phyloP scores from a whole-genome alignment of 768 basidiomycete species.

The Psilocybe subaeruginosa region DNA sequence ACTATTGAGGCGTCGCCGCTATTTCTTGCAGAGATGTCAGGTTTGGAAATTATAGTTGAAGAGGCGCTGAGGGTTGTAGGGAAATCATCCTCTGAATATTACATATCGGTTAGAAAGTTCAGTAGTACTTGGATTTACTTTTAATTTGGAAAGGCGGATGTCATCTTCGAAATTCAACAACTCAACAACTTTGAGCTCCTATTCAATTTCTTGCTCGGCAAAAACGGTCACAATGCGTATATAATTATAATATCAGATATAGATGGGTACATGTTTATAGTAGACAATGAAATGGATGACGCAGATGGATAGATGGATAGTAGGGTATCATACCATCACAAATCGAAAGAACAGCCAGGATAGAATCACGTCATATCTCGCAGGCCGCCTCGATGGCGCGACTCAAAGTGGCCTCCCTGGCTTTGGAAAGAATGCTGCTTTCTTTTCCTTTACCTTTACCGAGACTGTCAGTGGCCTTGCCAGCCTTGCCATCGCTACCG shows the following conservation, averaged over 20 bases:
- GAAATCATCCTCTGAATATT: too few relatives aligned
- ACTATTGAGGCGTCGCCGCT: too few relatives aligned
- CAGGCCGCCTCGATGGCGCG: slow-evolving; percentile 24
- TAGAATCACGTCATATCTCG: slow-evolving; percentile 5
- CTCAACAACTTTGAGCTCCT: too few relatives aligned
- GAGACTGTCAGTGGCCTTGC: background rate
- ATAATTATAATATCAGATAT: background rate
- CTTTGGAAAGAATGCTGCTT: slow-evolving; percentile 4
- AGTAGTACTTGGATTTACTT: too few relatives aligned
- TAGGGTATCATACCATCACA: background rate
- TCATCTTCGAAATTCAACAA: too few relatives aligned
- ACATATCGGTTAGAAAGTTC: too few relatives aligned
- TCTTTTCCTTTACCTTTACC: slow-evolving; percentile 5
- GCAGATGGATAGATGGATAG: background rate
- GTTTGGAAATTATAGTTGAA: too few relatives aligned
- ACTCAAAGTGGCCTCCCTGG: slow-evolving; percentile 15
- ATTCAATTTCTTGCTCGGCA: too few relatives aligned
- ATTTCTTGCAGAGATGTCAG: too few relatives aligned
- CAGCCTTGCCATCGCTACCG: background rate
- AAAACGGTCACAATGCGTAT: too few relatives aligned
- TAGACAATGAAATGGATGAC: background rate
- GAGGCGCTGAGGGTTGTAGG: too few relatives aligned
- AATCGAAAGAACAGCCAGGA: background rate
- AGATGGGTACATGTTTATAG: background rate
- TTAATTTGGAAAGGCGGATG: too few relatives aligned